Base-by-base conservation (phyloP, 2,329 filamentous ascomycete species). In the Fusarium pseudocircinatum region DNA sequence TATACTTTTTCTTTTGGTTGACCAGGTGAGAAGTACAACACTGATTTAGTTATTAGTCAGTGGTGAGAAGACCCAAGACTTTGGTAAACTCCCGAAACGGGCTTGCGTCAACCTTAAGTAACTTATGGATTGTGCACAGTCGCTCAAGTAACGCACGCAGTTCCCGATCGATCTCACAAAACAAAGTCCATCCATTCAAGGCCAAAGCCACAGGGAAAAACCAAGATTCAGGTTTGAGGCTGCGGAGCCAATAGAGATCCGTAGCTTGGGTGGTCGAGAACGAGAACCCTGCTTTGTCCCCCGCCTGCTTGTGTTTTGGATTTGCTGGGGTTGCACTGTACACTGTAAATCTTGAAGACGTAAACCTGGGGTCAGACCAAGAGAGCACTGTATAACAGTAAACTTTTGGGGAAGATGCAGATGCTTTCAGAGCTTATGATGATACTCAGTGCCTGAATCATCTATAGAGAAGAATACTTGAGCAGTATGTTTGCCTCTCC, bases 291-390 rank as follows among this genome's bases (percentile, higher is more conserved):
- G 63, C 47, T 56, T 37, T 68, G 32, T 63, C 62, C 65, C 65
- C 53, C 70, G 61, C 50, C 61, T 63, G 47, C 26, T 57, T 46
- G 30, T 47, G 70, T 73, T 73, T 70, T 73, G 58, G 61, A 67
- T 63, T 68, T 57, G 37, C 37, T 43, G 30, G 49, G 58, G 37
- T 30, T 37, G 30, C n/a, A n/a, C n/a, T n/a, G n/a, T n/a, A n/a
- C 43, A 36, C 26, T 42, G 36, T 56, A 37, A 37, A 26, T 36
- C 54, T 37, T 28, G 22, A 34, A 37, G 34, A 54, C 50, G 20
- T 22, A 62, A 69, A 64, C 34, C 67, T 65, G 60, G 67, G 57
- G 63, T 68, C 34, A 37, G 37, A 42, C 37, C 50, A 34, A 6
- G 14, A 34, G 28, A 60, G 34, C 28, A 32, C 44, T 8, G 40